Base-by-base conservation (phyloP, 495 filamentous ascomycete species). In the Aspergillus steynii region DNA sequence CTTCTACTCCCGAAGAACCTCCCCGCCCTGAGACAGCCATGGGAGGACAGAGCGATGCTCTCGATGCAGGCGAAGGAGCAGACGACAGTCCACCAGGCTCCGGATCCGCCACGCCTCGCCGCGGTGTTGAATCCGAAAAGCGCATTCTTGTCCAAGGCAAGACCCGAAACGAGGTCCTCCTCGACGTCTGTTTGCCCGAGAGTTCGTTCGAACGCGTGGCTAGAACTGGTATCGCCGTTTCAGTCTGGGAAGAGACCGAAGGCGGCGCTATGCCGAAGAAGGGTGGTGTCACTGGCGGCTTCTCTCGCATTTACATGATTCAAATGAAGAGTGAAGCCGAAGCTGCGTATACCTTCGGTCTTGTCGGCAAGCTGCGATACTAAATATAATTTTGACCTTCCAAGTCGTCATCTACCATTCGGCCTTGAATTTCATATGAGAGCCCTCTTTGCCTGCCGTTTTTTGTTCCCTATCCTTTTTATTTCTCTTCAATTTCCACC, bases 111-210 rank as follows among this genome's bases (percentile, higher is more conserved):
- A 74, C 77, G 0, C 79, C 79, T 4, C 73, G 69, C 50, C 75
- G 64, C 26, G 71, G 60, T 1, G 58, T 66, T 2, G 75, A 76
- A 31, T 62, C 86, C 59, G 86, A 93, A 77, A 96, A 97, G 75
- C 84, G 94, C 15, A 89, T 99, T 53, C 73, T 96, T 31, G 86
- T 97, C 26, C 74, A 77, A 3, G 86, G 85, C 15, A 87, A 89
- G 73, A 88, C 87, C 10, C 84, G 85, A 58, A 83, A 83, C 3
- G 80, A 87, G 46, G 79, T 89, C 12, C 69, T 96, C 61, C 77
- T 98, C 0, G 95, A 99, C 72, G 90, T 88, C 2, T 91, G 92
- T 61, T 78, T 99, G 3, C 88, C 88, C 4, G 90, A 90, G 72
- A 88, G 83, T 63, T 90, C 88, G 56, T 99, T 99, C 70, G 90